Evolutionary conservation across 1,284 basidiomycete species (phyloP).

Genomic region (Marasmius sp.): DNA sequence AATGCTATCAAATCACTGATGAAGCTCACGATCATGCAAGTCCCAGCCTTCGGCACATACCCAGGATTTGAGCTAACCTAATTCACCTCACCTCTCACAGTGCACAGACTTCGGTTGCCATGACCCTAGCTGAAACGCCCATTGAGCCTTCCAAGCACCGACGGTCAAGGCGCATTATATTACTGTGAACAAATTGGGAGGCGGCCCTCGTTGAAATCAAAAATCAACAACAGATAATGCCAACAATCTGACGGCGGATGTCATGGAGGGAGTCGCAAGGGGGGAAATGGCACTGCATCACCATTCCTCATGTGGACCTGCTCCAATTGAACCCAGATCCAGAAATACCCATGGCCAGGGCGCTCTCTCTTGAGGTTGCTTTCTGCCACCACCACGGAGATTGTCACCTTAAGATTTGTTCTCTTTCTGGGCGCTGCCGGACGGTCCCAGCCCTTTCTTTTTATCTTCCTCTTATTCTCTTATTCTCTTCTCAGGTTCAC

Average conservation of each 20-base stretch:
- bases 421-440: slow-evolving; percentile 1
- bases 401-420: not conserved
- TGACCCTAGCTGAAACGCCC: no score
- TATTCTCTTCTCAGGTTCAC: not conserved
- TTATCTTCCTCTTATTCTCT: not conserved
- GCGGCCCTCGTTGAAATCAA: no score
- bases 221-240: not conserved
- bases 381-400: not conserved
- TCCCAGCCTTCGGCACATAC: no score
- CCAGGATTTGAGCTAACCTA: no score
- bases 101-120: no score
- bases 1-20: no score
- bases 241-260: not conserved
- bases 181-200: no score
- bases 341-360: not conserved
- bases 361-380: not conserved
- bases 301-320: not conserved
- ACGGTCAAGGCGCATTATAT: no score
- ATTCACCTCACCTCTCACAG: no score
- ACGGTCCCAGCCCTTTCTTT: slow-evolving; percentile 2
- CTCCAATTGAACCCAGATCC: not conserved
- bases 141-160: no score
- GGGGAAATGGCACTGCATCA: not conserved
- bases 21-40: no score
- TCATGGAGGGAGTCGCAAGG: not conserved